phyloP scores from a whole-genome alignment of 257 asterid species.

The Cruciata laevipes region DNA sequence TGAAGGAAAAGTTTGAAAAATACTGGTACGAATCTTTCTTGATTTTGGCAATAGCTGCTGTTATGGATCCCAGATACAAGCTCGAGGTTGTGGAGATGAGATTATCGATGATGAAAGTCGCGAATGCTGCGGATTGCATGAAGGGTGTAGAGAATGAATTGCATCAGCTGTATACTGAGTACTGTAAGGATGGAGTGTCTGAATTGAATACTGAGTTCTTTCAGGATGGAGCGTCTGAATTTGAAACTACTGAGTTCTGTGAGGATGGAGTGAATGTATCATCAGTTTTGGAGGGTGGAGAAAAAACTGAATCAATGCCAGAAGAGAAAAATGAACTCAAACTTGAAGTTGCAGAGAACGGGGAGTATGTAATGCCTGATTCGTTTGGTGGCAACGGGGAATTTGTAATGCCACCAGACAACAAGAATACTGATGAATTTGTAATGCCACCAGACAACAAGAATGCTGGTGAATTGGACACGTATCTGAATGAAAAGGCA shows the following conservation, averaged over 20 bases:
- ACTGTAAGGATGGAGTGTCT: not conserved
- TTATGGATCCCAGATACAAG: conserved; percentile 33
- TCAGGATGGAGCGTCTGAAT: not conserved
- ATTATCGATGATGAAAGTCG: conserved; percentile 16
- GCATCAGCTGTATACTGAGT: conserved; percentile 19
- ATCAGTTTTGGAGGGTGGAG: too few relatives aligned
- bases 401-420: too few relatives aligned
- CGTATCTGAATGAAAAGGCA: conserved; percentile 42
- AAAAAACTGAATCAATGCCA: not conserved
- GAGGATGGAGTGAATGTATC: too few relatives aligned
- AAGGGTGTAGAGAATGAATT: conserved; percentile 13
- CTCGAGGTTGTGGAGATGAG: conserved; percentile 26
- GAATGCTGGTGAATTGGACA: conserved; percentile 38
- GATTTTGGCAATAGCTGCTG: conserved; percentile 28
- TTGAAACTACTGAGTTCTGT: not conserved
- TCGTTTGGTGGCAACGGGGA: too few relatives aligned
- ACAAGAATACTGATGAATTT: too few relatives aligned
- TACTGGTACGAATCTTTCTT: conserved; percentile 24
- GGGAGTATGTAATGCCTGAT: not conserved
- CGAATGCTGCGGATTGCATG: conserved; percentile 17
- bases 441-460: too few relatives aligned
- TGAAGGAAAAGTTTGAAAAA: conserved; percentile 22
- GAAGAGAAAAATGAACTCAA: conserved; percentile 15
- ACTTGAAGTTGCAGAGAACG: conserved; percentile 16
- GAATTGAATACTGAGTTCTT: not conserved